A percentile compares a stretch with the other conserved stretches of the same genome.
Conservation (phyloP, 805 yeast genomes). For the Diddensiella transvaalensis region DNA sequence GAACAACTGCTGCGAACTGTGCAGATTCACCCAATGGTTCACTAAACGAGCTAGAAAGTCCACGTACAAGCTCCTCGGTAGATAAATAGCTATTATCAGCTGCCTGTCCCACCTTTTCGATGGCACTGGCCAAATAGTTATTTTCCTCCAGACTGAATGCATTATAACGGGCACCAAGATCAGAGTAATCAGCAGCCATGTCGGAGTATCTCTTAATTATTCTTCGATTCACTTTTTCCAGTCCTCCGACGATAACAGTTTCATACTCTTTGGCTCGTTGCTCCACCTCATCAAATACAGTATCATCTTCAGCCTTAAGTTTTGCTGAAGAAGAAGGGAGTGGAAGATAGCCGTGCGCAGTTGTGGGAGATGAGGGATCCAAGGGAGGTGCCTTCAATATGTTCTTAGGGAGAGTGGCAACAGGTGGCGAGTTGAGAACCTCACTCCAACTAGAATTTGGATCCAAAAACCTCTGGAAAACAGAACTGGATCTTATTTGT, state of each 20-base stretch:
- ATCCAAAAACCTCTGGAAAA: conserved; percentile 75
- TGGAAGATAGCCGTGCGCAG: conserved; percentile 62
- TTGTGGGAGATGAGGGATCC: conserved; percentile 52
- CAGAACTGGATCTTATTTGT: conserved; percentile 53
- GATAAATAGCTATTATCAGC: conserved; percentile 60
- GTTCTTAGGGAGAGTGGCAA: conserved; percentile 50
- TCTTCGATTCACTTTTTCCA: conserved; percentile 57
- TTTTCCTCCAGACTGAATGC: conserved; percentile 53
- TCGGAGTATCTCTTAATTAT: conserved; percentile 54
- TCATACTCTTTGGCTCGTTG: conserved; percentile 45
- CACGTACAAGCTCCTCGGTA: conserved; percentile 49
- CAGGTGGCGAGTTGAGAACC: conserved; percentile 55
- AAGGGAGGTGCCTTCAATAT: conserved; percentile 59
- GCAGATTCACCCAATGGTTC: conserved; percentile 73
- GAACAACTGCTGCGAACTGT: conserved; percentile 56
- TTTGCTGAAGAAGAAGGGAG: conserved; percentile 47
- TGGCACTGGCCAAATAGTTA: conserved; percentile 44
- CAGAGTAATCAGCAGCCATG: conserved; percentile 62
- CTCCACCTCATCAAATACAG: conserved; percentile 42
- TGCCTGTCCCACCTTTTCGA: conserved; percentile 83
- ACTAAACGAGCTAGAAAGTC: conserved; percentile 54
- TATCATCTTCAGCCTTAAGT: conserved; percentile 36
- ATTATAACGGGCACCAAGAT: conserved; percentile 68
- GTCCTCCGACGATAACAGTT: conserved; percentile 40
- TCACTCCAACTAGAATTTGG: conserved; percentile 85